Evolutionary conservation across 768 basidiomycete species (phyloP).

Genomic region (Saitozyma sp.): DNA sequence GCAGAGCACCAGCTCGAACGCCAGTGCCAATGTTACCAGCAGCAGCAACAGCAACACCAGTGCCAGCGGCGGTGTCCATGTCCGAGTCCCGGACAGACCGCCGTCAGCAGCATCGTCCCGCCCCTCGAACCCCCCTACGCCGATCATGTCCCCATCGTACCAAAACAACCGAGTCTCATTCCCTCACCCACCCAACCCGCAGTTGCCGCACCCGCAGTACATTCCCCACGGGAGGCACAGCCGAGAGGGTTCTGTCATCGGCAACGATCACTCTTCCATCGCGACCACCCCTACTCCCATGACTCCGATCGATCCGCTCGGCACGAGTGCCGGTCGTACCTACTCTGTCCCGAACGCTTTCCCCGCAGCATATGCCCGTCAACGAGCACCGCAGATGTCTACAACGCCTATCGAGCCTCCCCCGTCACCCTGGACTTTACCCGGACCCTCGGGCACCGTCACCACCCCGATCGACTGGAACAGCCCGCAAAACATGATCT

Average conservation of each 20-base stretch:
- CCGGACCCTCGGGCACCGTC: not conserved
- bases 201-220: slow-evolving; percentile 1
- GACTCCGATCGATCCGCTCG: slow-evolving; percentile 24
- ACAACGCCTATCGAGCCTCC: slow-evolving; percentile 39
- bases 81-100: slow-evolving; percentile 15
- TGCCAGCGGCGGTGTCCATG: slow-evolving; percentile 4
- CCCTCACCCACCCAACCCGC: slow-evolving; percentile 23
- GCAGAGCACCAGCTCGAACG: not conserved
- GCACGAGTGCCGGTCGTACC: slow-evolving; percentile 5
- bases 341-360: not conserved
- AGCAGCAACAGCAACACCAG: slow-evolving; percentile 16
- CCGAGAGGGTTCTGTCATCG: slow-evolving; percentile 20
- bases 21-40: not conserved
- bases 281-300: slow-evolving; percentile 36
- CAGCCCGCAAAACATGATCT: not conserved
- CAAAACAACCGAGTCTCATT: slow-evolving; percentile 8
- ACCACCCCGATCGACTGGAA: slow-evolving; percentile 19
- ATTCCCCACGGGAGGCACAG: slow-evolving; percentile 20
- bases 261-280: slow-evolving; percentile 25
- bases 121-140: slow-evolving; percentile 34
- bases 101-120: slow-evolving; percentile 20
- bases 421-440: slow-evolving; percentile 28
- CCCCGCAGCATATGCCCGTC: not conserved
- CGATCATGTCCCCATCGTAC: slow-evolving; percentile 23
- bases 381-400: slow-evolving; percentile 1